Conservation (phyloP, 2,329 filamentous ascomycete species). For the Ophiostoma himal-ulmi region DNA sequence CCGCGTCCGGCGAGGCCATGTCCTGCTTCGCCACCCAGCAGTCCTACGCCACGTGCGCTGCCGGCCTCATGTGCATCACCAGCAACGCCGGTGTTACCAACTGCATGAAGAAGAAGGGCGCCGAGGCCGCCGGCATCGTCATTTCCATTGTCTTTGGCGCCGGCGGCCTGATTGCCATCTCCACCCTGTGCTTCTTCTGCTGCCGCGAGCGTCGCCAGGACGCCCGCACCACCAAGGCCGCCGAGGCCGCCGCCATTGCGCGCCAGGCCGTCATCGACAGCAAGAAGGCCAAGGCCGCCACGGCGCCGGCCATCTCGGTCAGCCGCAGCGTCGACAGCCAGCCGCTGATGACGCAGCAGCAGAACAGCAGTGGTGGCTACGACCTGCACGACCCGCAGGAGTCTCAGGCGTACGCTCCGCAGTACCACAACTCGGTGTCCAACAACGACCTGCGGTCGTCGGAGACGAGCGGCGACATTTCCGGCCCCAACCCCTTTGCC, state of each 20-base stretch:
- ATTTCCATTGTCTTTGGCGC: slow-evolving; percentile 44
- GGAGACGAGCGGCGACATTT: slow-evolving; percentile 20
- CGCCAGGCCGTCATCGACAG: slow-evolving; percentile 38
- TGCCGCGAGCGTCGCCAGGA: slow-evolving; percentile 45
- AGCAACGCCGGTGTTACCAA: slow-evolving; percentile 36
- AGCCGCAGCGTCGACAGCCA: slow-evolving; percentile 24
- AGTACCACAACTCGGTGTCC: slow-evolving; percentile 9
- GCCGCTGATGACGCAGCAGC: slow-evolving; percentile 28
- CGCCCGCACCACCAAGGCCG: slow-evolving; percentile 40
- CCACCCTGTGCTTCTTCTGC: slow-evolving; percentile 46
- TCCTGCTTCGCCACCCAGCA: slow-evolving; percentile 38
- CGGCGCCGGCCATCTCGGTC: slow-evolving; percentile 13
- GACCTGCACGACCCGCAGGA: slow-evolving; percentile 4
- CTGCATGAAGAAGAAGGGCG: slow-evolving; percentile 39
- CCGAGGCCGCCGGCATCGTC: slow-evolving; percentile 43
- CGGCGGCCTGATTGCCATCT: slow-evolving; percentile 37
- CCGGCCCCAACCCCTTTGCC: slow-evolving; percentile 25
- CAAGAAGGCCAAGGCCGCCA: slow-evolving; percentile 37
- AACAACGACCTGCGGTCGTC: slow-evolving; percentile 1
- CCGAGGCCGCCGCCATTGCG: slow-evolving; percentile 45
- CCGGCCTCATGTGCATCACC: slow-evolving; percentile 42
- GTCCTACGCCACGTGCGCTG: slow-evolving; percentile 38
- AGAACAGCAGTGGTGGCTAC: not conserved
- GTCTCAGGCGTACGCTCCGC: not conserved
- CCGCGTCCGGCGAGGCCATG: slow-evolving; percentile 31